Percentiles rank a stretch among this genome's conserved stretches.
Evolutionary conservation across 257 asterid genomes (phyloP).

Genomic region (Euphrasia confusa): DNA sequence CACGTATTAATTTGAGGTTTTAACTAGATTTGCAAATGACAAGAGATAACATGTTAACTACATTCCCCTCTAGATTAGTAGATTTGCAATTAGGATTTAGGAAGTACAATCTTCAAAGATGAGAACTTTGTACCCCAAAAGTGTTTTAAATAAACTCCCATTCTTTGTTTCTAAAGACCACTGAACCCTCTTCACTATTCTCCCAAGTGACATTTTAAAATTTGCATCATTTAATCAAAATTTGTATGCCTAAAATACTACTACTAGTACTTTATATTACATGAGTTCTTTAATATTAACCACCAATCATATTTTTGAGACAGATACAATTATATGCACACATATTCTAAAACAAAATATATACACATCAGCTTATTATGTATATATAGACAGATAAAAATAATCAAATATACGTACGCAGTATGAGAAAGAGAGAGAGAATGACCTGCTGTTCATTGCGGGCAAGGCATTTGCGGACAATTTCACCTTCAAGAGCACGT

Average conservation of each 20-base stretch:
- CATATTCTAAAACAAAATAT: not conserved
- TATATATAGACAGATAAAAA: not conserved
- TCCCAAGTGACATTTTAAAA: not conserved
- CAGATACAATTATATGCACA: not conserved
- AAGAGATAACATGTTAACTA: conserved; percentile 1
- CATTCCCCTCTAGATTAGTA: not conserved
- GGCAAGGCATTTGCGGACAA: conserved; percentile 95
- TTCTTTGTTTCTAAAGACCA: not conserved
- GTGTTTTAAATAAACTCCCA: not conserved
- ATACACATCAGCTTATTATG: not conserved
- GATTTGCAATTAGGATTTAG: conserved; percentile 11
- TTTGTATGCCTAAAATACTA: not conserved
- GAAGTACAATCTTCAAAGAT: not conserved
- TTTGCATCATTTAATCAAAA: conserved; percentile 14
- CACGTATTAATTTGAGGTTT: not conserved
- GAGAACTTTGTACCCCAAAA: not conserved
- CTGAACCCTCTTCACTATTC: conserved; percentile 3
- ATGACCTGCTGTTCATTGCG: conserved; percentile 85
- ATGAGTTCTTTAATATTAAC: not conserved
- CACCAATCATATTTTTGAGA: not conserved
- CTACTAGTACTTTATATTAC: not conserved
- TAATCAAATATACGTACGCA: not conserved
- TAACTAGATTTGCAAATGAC: not conserved
- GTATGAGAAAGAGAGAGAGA: not conserved
- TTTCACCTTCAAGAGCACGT: conserved; percentile 98